phyloP scores from a whole-genome alignment of 2,329 filamentous ascomycete species.

The Emmonsiellopsis sp. region DNA sequence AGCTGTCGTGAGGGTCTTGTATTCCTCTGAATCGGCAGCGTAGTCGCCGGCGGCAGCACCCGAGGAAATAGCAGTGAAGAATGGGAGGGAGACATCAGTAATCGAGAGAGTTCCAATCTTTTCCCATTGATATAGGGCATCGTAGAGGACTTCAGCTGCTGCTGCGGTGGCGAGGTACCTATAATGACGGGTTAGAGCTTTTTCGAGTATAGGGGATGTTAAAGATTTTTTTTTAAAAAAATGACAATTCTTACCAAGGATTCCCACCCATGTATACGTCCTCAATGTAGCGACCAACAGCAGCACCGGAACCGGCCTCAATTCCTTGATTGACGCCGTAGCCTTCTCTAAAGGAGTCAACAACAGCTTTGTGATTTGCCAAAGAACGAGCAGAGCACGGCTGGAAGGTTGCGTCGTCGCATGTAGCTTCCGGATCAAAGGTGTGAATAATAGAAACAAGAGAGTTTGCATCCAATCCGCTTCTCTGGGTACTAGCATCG shows the following conservation, averaged over 20 bases:
- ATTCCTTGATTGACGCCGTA: slow-evolving; percentile 48
- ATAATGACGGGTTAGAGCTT: no score
- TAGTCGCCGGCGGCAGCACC: slow-evolving; percentile 58
- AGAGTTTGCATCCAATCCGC: slow-evolving; percentile 57
- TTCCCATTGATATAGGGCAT: slow-evolving; percentile 65
- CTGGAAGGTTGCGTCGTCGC: slow-evolving; percentile 55
- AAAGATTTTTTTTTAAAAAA: background rate
- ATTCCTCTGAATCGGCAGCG: slow-evolving; percentile 46
- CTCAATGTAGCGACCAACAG: slow-evolving; percentile 57
- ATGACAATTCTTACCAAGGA: slow-evolving; percentile 49
- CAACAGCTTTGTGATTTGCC: slow-evolving; percentile 66
- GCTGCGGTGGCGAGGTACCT: slow-evolving; percentile 61
- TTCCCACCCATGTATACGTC: slow-evolving; percentile 71
- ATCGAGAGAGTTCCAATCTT: slow-evolving; percentile 54
- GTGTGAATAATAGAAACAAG: slow-evolving; percentile 44
- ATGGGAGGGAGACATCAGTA: slow-evolving; percentile 55
- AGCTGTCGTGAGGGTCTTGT: slow-evolving; percentile 48
- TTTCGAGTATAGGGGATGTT: background rate
- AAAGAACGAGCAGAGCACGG: slow-evolving; percentile 62
- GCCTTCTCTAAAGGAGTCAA: slow-evolving; percentile 63
- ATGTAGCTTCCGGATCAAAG: slow-evolving; percentile 26
- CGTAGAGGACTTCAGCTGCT: slow-evolving; percentile 71
- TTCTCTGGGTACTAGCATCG: slow-evolving; percentile 16
- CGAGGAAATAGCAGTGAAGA: slow-evolving; percentile 58
- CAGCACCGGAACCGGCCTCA: slow-evolving; percentile 23